A percentile compares a stretch with the other conserved stretches of the same genome.
Conservation (phyloP, 768 basidiomycete genomes). For the Lactarius evosmus region DNA sequence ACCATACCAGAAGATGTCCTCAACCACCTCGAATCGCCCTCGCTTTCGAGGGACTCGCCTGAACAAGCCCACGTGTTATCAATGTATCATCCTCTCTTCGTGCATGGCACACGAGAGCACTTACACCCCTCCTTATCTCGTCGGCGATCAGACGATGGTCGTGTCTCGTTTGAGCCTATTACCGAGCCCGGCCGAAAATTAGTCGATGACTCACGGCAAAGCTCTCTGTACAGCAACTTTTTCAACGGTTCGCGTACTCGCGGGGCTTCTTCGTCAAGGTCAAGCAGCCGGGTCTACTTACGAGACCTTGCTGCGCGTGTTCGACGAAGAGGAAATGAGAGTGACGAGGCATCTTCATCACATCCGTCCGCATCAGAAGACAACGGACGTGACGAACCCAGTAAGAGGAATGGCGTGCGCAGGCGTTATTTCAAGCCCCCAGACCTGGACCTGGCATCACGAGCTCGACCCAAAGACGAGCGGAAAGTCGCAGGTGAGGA, state of each 20-base stretch:
- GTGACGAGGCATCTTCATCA: slow-evolving; percentile 50
- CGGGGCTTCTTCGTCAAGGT: slow-evolving; percentile 43
- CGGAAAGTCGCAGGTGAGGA: background rate
- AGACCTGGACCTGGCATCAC: slow-evolving; percentile 21
- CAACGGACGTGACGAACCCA: slow-evolving; percentile 14
- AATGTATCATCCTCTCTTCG: slow-evolving; percentile 29
- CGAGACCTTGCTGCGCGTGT: slow-evolving; percentile 39
- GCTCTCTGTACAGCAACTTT: slow-evolving; percentile 39
- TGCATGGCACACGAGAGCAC: slow-evolving; percentile 8
- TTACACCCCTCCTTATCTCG: slow-evolving; percentile 26
- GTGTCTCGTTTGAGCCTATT: slow-evolving; percentile 56
- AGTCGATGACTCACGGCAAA: slow-evolving; percentile 39
- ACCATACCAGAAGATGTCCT: slow-evolving; percentile 45
- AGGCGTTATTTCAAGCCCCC: slow-evolving; percentile 21
- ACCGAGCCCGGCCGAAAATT: slow-evolving; percentile 48
- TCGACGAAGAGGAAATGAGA: slow-evolving; percentile 36
- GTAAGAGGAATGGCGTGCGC: slow-evolving; percentile 15
- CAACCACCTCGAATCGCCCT: slow-evolving; percentile 17
- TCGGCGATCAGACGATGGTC: slow-evolving; percentile 44
- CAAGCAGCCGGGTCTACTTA: slow-evolving; percentile 43
- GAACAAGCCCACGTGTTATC: slow-evolving; percentile 9
- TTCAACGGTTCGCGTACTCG: slow-evolving; percentile 37
- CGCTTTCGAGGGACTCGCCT: slow-evolving; percentile 16
- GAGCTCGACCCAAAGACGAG: slow-evolving; percentile 4
- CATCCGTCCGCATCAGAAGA: slow-evolving; percentile 27